Percentiles rank a stretch among this genome's conserved stretches.
Evolutionary conservation across 129 eudicot genomes (phyloP).

Genomic region (Flaveria trinervia): DNA sequence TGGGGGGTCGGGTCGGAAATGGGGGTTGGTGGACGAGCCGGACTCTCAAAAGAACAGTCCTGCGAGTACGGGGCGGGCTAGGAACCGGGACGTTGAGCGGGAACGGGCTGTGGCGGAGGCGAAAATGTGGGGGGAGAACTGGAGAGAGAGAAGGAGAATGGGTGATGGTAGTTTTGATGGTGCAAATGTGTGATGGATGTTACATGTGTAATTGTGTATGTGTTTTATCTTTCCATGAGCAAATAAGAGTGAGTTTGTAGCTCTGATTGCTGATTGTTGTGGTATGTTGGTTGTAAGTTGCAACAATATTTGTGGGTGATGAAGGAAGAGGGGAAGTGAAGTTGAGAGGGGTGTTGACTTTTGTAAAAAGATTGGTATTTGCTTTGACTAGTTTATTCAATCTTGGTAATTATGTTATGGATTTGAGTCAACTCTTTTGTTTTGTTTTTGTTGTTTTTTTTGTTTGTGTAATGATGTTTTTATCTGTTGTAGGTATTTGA

Average conservation of each 20-base stretch:
- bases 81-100: slow-evolving; percentile 86
- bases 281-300: slow-evolving; percentile 33
- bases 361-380: slow-evolving; percentile 41
- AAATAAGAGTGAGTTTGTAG: slow-evolving; percentile 37
- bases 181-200: slow-evolving; percentile 49
- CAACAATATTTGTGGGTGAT: slow-evolving; percentile 31
- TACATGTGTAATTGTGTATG: slow-evolving; percentile 12
- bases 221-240: slow-evolving; percentile 16
- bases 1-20: slow-evolving; percentile 76
- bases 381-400: slow-evolving; percentile 38
- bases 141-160: slow-evolving; percentile 81
- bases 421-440: slow-evolving; percentile 27
- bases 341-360: slow-evolving; percentile 43
- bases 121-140: slow-evolving; percentile 96
- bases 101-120: slow-evolving; percentile 98
- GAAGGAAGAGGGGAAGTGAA: slow-evolving; percentile 29
- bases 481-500: slow-evolving; percentile 17
- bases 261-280: slow-evolving; percentile 35
- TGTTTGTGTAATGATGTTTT: slow-evolving; percentile 4
- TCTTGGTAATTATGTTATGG: slow-evolving; percentile 39
- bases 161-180: slow-evolving; percentile 67
- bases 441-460: neutral
- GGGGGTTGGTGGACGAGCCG: slow-evolving; percentile 54
- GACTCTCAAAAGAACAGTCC: slow-evolving; percentile 74
- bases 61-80: slow-evolving; percentile 57